phyloP scores from a whole-genome alignment of 2,329 filamentous ascomycete species.

The Fusarium sp. region DNA sequence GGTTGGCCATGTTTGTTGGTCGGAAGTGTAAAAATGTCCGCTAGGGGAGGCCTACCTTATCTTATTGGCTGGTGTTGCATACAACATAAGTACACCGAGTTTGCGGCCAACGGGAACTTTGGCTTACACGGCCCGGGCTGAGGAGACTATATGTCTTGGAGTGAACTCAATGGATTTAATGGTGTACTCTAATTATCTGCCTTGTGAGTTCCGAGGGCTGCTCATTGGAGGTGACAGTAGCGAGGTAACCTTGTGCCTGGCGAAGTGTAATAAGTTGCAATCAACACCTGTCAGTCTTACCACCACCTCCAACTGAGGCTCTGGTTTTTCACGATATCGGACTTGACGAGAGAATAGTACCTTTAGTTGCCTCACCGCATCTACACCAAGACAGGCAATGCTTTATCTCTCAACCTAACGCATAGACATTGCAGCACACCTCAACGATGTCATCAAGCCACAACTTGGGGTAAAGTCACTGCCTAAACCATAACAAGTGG shows the following conservation, averaged over 20 bases:
- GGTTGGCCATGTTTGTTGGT: constrained; percentile 27
- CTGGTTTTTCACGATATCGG: neutral
- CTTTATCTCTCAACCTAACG: neutral
- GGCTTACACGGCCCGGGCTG: neutral
- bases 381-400: neutral
- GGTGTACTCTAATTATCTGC: constrained; percentile 11
- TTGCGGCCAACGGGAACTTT: constrained; percentile 3
- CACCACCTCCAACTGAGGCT: neutral
- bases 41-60: constrained; percentile 29
- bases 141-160: constrained; percentile 5
- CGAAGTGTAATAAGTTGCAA: constrained; percentile 17
- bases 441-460: constrained; percentile 15
- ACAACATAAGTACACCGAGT: neutral
- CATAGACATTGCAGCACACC: neutral
- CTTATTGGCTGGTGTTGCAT: constrained; percentile 29
- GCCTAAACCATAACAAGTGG: constrained; percentile 23
- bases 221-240: constrained; percentile 12
- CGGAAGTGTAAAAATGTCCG: constrained; percentile 29
- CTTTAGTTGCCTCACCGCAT: neutral
- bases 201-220: neutral
- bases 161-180: constrained; percentile 2
- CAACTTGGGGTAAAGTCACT: constrained; percentile 5
- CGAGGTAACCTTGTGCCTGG: constrained; percentile 5
- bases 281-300: constrained; percentile 12
- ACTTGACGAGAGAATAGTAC: neutral